These are phyloP conservation scores for Kokia cookei DNA, from an alignment of 441 rosid genomes.

Conservation along the genomic window DNA sequence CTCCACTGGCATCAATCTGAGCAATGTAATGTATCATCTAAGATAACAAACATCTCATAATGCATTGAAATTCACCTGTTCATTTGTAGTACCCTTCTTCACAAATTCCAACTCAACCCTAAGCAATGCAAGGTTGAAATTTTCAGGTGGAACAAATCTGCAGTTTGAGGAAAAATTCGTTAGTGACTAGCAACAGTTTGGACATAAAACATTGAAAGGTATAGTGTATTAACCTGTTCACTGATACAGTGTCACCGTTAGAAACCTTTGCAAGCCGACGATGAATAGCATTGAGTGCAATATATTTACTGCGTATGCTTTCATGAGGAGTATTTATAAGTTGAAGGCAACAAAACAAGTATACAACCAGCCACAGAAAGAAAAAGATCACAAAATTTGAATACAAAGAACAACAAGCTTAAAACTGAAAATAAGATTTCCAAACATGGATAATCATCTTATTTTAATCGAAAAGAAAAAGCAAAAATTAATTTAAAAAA, in stretches of 20 bases:
- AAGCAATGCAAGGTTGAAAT: conserved; percentile 68
- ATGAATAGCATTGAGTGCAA: conserved; percentile 89
- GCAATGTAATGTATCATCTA: neutral
- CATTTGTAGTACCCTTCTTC: conserved; percentile 80
- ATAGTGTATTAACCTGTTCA: conserved; percentile 43
- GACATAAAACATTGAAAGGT: neutral
- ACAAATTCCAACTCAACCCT: conserved; percentile 84
- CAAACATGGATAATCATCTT: no score
- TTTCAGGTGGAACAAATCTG: conserved; percentile 77
- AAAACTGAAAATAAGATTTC: no score
- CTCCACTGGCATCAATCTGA: neutral
- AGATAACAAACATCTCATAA: neutral
- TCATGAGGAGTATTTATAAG: no score
- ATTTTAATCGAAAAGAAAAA: no score
- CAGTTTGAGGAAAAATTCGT: neutral
- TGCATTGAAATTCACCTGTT: conserved; percentile 40
- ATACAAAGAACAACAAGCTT: no score
- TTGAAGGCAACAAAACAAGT: no score
- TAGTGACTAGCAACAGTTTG: neutral
- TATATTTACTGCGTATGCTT: no score
- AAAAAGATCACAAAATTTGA: no score
- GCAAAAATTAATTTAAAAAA: no score
- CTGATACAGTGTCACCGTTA: conserved; percentile 61
- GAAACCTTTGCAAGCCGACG: conserved; percentile 81
- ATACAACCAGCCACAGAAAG: no score